These are phyloP conservation scores for Suhomyces bolitotheri DNA, from an alignment of 1,139 yeast species.

Conservation along the genomic window DNA sequence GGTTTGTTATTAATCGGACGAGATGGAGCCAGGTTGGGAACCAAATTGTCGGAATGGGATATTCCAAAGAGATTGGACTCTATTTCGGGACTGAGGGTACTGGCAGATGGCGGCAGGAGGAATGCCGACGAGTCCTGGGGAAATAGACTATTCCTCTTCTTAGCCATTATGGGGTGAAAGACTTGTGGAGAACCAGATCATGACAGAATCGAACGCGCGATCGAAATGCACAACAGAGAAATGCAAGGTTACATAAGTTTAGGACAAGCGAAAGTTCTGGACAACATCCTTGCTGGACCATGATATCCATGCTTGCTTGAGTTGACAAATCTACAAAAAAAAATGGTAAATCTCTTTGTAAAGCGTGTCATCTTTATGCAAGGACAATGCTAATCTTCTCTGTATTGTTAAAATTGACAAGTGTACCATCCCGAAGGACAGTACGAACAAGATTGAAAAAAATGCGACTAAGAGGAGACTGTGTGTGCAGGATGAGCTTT, in stretches of 20 bases:
- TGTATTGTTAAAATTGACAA: slow-evolving; percentile 79
- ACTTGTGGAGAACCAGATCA: not conserved
- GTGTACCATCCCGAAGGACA: slow-evolving; percentile 51
- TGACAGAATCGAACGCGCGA: slow-evolving; percentile 14
- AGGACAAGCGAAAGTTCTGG: no score
- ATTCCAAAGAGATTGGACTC: slow-evolving; percentile 13
- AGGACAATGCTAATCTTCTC: slow-evolving; percentile 99
- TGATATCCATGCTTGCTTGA: no score
- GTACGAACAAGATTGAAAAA: slow-evolving; percentile 31
- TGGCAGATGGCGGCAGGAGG: slow-evolving; percentile 5
- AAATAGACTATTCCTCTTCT: slow-evolving; percentile 14
- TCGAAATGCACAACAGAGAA: not conserved
- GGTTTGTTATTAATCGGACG: not conserved
- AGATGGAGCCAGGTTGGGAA: not conserved
- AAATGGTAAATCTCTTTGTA: slow-evolving; percentile 89
- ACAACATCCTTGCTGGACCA: no score
- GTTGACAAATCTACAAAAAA: no score
- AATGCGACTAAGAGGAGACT: slow-evolving; percentile 6
- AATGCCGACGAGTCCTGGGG: slow-evolving; percentile 13
- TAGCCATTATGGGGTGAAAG: slow-evolving; percentile 8
- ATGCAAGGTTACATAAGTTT: not conserved
- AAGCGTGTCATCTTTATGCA: slow-evolving; percentile 99
- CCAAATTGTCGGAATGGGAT: not conserved
- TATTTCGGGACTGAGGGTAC: slow-evolving; percentile 7
- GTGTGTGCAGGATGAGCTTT: no score